These are phyloP conservation scores for Ocimum tenuiflorum DNA, from an alignment of 257 asterid species.

Conservation along the genomic window DNA sequence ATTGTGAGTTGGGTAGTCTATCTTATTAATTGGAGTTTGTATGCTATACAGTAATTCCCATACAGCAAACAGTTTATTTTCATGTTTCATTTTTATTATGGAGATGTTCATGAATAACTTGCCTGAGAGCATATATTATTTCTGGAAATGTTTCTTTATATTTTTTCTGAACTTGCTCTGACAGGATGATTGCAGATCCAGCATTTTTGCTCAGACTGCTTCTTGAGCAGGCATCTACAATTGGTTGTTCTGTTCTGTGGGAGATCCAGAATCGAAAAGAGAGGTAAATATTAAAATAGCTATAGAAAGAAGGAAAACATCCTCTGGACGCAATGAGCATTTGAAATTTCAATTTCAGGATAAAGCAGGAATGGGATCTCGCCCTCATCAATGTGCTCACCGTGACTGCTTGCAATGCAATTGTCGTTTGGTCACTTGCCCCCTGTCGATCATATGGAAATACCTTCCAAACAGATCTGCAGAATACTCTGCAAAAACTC, in stretches of 20 bases:
- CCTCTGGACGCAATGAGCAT: constrained; percentile 7
- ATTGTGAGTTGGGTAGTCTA: not conserved
- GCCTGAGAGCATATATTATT: not conserved
- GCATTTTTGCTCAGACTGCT: constrained; percentile 73
- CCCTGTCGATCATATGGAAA: constrained; percentile 97
- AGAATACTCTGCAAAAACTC: constrained; percentile 93
- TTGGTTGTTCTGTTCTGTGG: constrained; percentile 95
- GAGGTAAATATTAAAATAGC: constrained; percentile 39
- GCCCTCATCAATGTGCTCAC: constrained; percentile 92
- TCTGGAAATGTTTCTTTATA: not conserved
- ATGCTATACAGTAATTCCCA: not conserved
- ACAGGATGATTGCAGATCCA: constrained; percentile 99
- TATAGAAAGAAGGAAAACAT: not conserved
- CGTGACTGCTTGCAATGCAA: constrained; percentile 82
- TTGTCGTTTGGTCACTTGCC: constrained; percentile 90
- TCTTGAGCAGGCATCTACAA: constrained; percentile 80
- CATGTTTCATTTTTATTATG: not conserved
- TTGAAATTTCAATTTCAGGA: constrained; percentile 38
- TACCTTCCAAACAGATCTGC: constrained; percentile 88
- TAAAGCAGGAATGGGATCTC: constrained; percentile 98
- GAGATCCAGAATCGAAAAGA: constrained; percentile 89
- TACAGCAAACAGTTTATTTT: not conserved
- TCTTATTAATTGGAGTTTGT: not conserved
- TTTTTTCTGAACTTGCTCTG: constrained; percentile 12
- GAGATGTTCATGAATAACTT: not conserved